Percentiles rank a stretch among this genome's conserved stretches.
Evolutionary conservation across 2,329 filamentous ascomycete genomes (phyloP).

Genomic region (Ustilaginoidea virens): DNA sequence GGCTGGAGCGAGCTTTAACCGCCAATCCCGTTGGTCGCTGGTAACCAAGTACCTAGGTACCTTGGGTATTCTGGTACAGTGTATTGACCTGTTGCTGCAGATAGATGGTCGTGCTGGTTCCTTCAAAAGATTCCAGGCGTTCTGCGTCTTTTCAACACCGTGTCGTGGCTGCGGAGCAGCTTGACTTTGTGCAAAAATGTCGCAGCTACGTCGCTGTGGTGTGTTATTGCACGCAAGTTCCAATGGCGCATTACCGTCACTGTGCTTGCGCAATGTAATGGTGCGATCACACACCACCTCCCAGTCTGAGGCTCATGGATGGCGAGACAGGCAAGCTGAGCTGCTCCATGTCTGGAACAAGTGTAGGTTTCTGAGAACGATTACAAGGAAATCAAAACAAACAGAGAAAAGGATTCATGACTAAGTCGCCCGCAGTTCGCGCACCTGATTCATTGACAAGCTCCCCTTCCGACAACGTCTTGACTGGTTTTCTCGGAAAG

Average conservation of each 20-base stretch:
- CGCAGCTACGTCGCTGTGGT: constrained; percentile 11
- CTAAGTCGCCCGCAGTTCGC: constrained; percentile 16
- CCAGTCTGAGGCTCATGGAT: neutral
- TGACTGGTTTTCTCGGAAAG: constrained; percentile 53
- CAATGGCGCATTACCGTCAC: constrained; percentile 1
- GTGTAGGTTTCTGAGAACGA: too few relatives aligned
- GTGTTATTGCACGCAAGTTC: constrained; percentile 8
- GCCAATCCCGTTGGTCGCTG: too few relatives aligned
- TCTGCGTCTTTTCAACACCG: too few relatives aligned
- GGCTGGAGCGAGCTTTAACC: too few relatives aligned
- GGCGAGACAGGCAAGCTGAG: constrained; percentile 8
- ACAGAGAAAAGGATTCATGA: too few relatives aligned
- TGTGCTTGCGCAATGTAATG: constrained; percentile 6
- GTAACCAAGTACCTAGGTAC: too few relatives aligned
- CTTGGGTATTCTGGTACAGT: too few relatives aligned
- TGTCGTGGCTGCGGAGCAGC: neutral
- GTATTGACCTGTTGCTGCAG: too few relatives aligned
- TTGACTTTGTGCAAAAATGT: constrained; percentile 10
- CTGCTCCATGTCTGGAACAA: constrained; percentile 15
- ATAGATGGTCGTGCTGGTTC: too few relatives aligned
- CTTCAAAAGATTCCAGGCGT: too few relatives aligned
- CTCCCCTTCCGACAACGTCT: constrained; percentile 6
- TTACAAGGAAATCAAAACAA: too few relatives aligned
- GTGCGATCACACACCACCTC: constrained; percentile 4
- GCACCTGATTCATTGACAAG: constrained; percentile 10